Conservation (phyloP, 2,329 filamentous ascomycete genomes). For the Ophiostoma quercus region DNA sequence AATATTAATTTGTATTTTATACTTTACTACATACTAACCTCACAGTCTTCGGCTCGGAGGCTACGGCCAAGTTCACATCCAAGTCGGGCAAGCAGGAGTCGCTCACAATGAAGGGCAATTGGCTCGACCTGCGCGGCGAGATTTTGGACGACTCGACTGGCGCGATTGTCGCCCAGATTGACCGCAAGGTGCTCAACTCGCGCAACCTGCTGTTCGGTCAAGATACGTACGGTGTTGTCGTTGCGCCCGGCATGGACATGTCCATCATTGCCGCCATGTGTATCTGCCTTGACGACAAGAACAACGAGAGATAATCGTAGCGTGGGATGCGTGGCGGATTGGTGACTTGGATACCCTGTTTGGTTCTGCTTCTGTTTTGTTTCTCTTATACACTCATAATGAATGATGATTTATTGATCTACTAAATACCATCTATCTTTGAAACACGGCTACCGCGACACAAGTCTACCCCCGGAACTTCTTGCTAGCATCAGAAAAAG, state of each 20-base stretch:
- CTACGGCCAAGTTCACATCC: constrained; percentile 54
- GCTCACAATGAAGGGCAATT: constrained; percentile 57
- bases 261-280: constrained; percentile 61
- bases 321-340: neutral
- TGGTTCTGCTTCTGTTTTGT: neutral
- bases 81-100: constrained; percentile 40
- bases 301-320: constrained; percentile 40
- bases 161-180: constrained; percentile 26
- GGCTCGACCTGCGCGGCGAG: constrained; percentile 51
- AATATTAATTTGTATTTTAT: neutral
- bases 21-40: neutral
- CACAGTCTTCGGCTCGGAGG: constrained; percentile 51
- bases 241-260: constrained; percentile 62
- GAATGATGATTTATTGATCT: neutral
- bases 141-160: constrained; percentile 51
- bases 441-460: neutral
- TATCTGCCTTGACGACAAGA: constrained; percentile 63
- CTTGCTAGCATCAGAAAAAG: constrained; percentile 42
- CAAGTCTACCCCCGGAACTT: constrained; percentile 32
- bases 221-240: constrained; percentile 60
- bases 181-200: constrained; percentile 52
- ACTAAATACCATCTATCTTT: neutral
- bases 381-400: neutral
- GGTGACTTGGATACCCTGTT: neutral
- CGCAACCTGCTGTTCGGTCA: constrained; percentile 55